Base-by-base conservation (phyloP, 179 eudicot genomes). In the Vitellaria paradoxa region DNA sequence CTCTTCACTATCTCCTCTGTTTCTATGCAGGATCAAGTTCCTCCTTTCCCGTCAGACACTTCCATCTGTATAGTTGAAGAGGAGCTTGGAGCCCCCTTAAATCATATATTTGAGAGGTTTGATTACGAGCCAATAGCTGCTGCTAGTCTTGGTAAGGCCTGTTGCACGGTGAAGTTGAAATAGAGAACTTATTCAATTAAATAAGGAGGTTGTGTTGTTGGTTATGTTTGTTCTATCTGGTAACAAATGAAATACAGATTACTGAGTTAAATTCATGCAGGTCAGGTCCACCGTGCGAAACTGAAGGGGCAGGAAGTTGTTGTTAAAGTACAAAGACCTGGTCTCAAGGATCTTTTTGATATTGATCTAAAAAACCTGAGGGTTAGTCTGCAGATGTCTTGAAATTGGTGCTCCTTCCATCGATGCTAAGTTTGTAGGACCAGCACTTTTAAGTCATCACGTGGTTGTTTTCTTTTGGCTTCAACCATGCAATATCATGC, bases 271-370 rank as follows among this genome's bases (percentile, higher is more conserved):
- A 76, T 70, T 30, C 70, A 45, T 86, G 82, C 91, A 96, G 99
- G 99, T 85, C 99, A 96, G 92, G 99, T 96, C 68, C 99, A 96
- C 82, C 97, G 99, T 80, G 99, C 99, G 46, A 88, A 83, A 86
- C 59, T 96, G 66, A 91, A 88, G 84, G 99, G 98, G 23, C 85
- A 89, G 83, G 99, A 96, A 79, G 86, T 93, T 65, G 99, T 93
- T 80, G 87, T 94, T 67, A 96, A 96, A 92, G 99, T 96, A 76
- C 99, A 96, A 79, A 91, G 99, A 82, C 99, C 98, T 63, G 99
- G 99, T 68, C 96, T 96, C 55, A 96, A 96, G 84, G 97, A 86
- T 86, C 94, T 96, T 45, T 96, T 96, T 81, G 99, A 96, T 80
- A 96, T 96, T 84, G 98, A 96, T 91, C 92, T 96, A 9, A 96